phyloP scores from a whole-genome alignment of 257 asterid species.

The Verbena officinalis region DNA sequence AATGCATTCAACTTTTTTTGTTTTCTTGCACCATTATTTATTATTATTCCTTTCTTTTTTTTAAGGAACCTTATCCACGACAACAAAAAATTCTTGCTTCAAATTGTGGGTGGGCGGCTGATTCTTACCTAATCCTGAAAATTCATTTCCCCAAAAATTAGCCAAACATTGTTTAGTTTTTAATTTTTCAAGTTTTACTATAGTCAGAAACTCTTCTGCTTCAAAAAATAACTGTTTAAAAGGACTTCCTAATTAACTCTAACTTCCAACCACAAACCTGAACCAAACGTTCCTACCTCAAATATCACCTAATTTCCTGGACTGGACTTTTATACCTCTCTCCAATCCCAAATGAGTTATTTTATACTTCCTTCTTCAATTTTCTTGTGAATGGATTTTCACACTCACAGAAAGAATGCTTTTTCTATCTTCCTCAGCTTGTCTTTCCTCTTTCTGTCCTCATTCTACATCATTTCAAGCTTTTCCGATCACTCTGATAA shows the following conservation, averaged over 20 bases:
- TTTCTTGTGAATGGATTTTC: slow-evolving; percentile 41
- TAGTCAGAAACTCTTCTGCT: background rate
- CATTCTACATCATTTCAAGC: slow-evolving; percentile 37
- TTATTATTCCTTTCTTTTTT: background rate
- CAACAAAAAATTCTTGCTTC: slow-evolving; percentile 2
- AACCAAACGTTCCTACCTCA: slow-evolving; percentile 53
- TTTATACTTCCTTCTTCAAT: background rate
- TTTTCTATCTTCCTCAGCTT: slow-evolving; percentile 45
- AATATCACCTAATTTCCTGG: slow-evolving; percentile 30
- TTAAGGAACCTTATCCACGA: background rate
- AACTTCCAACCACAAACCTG: slow-evolving; percentile 30
- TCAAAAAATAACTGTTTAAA: slow-evolving; percentile 1
- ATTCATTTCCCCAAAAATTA: background rate
- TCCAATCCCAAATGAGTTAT: slow-evolving; percentile 1
- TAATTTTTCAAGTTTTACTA: background rate
- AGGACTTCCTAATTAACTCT: slow-evolving; percentile 39
- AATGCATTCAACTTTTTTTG: background rate
- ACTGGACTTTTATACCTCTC: slow-evolving; percentile 5
- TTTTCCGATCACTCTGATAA: slow-evolving; percentile 8
- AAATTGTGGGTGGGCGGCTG: background rate
- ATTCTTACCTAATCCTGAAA: slow-evolving; percentile 14
- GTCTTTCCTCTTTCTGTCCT: slow-evolving; percentile 44
- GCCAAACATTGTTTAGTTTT: no score
- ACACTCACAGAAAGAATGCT: slow-evolving; percentile 25
- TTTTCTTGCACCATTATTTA: background rate